Conservation (phyloP, 495 filamentous ascomycete genomes). For the Talaromyces nanjingensis region DNA sequence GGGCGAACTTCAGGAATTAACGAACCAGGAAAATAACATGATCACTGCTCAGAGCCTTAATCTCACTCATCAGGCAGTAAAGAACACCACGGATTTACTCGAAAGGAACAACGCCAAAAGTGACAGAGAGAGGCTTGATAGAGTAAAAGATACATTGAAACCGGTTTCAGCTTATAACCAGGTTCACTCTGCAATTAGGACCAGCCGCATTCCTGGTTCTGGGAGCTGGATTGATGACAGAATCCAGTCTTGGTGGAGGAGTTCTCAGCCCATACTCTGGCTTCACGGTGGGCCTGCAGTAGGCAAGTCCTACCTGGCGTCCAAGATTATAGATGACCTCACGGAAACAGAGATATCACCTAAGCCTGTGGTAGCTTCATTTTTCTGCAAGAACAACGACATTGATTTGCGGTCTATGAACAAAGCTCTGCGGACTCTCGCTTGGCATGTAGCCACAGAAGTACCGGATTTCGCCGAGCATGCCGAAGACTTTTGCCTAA, state of each 20-base stretch:
- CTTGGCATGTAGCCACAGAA: constrained; percentile 20
- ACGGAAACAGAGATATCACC: background rate
- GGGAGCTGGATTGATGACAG: constrained; percentile 10
- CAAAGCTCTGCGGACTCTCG: constrained; percentile 20
- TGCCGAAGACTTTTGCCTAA: background rate
- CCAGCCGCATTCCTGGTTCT: constrained; percentile 7
- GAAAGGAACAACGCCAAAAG: background rate
- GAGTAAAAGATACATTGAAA: background rate
- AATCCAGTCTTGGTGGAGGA: constrained; percentile 7
- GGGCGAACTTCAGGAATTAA: constrained; percentile 9
- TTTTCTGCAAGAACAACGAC: constrained; percentile 25
- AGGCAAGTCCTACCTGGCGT: constrained; percentile 26
- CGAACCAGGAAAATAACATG: constrained; percentile 9
- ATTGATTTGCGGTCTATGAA: constrained; percentile 21
- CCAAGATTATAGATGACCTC: constrained; percentile 16
- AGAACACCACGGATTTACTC: constrained; percentile 2
- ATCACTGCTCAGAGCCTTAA: constrained; percentile 7
- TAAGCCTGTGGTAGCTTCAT: constrained; percentile 17
- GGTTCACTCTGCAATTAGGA: constrained; percentile 2
- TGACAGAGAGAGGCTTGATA: background rate
- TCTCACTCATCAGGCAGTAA: constrained; percentile 8
- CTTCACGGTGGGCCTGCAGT: constrained; percentile 24
- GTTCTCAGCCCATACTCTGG: constrained; percentile 21
- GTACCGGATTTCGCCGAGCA: background rate
- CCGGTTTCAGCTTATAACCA: constrained; percentile 7